These are phyloP conservation scores for Babesia bovis DNA, from an alignment of 169 alveolate species.

Conservation along the genomic window DNA sequence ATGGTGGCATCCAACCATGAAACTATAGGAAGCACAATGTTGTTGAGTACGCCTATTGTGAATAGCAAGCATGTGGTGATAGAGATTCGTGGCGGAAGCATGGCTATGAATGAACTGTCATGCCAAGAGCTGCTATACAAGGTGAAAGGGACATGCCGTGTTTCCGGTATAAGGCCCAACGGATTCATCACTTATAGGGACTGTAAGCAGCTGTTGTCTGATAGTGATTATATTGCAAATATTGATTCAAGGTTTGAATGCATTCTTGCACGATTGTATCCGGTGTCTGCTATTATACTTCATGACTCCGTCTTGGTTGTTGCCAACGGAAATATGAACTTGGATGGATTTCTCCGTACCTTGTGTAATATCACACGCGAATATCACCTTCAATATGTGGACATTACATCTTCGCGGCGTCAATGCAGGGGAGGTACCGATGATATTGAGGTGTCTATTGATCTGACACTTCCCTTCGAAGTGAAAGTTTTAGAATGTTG, in stretches of 20 bases:
- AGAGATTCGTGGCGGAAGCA: conserved; percentile 49
- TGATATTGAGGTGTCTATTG: conserved; percentile 14
- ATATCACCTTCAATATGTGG: conserved; percentile 14
- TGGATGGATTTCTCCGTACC: conserved; percentile 70
- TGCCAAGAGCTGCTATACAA: conserved; percentile 35
- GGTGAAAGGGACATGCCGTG: conserved; percentile 30
- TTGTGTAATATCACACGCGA: conserved; percentile 69
- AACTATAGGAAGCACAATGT: background rate
- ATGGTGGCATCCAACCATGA: background rate
- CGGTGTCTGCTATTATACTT: conserved; percentile 64
- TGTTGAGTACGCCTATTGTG: conserved; percentile 6
- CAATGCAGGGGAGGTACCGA: conserved; percentile 6
- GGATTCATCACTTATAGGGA: conserved; percentile 83
- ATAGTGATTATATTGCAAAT: conserved; percentile 77
- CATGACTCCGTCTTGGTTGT: conserved; percentile 59
- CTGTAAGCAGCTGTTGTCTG: conserved; percentile 82
- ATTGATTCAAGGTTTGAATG: conserved; percentile 80
- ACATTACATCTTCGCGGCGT: background rate
- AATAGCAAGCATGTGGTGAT: conserved; percentile 60
- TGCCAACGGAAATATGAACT: conserved; percentile 56
- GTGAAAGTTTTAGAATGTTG: conserved; percentile 82
- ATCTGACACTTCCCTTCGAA: conserved; percentile 73
- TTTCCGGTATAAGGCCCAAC: conserved; percentile 1
- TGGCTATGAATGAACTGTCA: conserved; percentile 55
- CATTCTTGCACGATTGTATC: conserved; percentile 76